Conservation (phyloP, 305 asterid genomes). For the Striga hermonthica region DNA sequence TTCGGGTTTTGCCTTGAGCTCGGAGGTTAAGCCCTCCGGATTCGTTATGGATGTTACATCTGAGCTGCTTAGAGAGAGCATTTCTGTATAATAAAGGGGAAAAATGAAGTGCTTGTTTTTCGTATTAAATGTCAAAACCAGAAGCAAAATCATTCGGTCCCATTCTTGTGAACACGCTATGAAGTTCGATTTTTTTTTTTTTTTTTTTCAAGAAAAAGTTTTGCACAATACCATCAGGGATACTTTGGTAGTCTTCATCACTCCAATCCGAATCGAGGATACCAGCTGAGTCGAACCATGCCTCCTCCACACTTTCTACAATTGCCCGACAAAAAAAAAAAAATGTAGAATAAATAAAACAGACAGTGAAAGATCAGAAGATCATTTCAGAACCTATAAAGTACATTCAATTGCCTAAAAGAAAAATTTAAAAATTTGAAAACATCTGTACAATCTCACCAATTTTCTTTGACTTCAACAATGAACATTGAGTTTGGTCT, state of each 20-base stretch:
- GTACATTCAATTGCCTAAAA: no score
- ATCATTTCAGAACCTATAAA: not conserved
- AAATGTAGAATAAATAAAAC: no score
- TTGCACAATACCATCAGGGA: constrained; percentile 66
- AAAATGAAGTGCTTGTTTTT: no score
- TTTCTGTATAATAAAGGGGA: constrained; percentile 40
- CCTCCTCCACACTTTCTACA: constrained; percentile 76
- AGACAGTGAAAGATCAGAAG: no score
- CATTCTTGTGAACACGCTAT: no score
- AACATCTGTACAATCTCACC: not conserved
- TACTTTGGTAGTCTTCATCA: constrained; percentile 90
- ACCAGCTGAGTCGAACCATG: constrained; percentile 83
- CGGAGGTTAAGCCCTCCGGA: constrained; percentile 24
- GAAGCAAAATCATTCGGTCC: no score
- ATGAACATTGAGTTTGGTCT: no score
- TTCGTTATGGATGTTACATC: constrained; percentile 40
- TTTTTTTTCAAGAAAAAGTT: no score
- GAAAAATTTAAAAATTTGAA: no score
- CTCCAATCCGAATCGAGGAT: constrained; percentile 84
- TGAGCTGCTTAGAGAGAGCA: constrained; percentile 43
- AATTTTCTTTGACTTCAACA: no score
- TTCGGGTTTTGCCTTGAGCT: constrained; percentile 35
- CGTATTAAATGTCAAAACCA: no score
- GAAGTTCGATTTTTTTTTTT: no score
- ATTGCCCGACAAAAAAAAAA: not conserved